Percentiles rank a stretch among this genome's conserved stretches.
Conservation (phyloP, 2,329 filamentous ascomycete species). For the Fusarium sp. region DNA sequence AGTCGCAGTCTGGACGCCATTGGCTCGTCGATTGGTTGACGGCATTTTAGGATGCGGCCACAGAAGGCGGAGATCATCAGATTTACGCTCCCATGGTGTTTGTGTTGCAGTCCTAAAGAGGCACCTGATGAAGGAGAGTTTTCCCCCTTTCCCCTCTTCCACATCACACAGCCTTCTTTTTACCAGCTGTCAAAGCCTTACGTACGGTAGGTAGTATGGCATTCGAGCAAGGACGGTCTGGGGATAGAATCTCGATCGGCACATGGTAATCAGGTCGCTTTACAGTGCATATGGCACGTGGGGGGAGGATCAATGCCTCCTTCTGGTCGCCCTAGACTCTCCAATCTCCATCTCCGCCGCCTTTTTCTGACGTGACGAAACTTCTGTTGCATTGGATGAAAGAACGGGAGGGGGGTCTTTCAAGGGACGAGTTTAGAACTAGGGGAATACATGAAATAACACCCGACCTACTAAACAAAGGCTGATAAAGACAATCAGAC, state of each 20-base stretch:
- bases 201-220: background rate
- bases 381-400: constrained; percentile 7
- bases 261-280: constrained; percentile 14
- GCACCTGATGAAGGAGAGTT: constrained; percentile 35
- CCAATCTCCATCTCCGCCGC: background rate
- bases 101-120: constrained; percentile 32
- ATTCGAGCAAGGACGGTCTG: constrained; percentile 11
- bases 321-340: background rate
- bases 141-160: constrained; percentile 5
- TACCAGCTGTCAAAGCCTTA: background rate
- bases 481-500: constrained; percentile 15
- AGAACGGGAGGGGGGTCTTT: background rate
- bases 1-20: constrained; percentile 28
- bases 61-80: constrained; percentile 43
- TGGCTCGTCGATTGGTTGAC: constrained; percentile 33
- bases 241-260: constrained; percentile 35
- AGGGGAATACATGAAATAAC: constrained; percentile 19
- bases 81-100: constrained; percentile 34
- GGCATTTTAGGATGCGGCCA: constrained; percentile 33
- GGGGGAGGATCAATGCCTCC: constrained; percentile 15
- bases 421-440: background rate
- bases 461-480: background rate
- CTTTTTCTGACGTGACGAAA: constrained; percentile 16
- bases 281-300: constrained; percentile 29
- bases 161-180: constrained; percentile 5